phyloP scores from a whole-genome alignment of 345 rosid species.

The Hibiscus trionum region DNA sequence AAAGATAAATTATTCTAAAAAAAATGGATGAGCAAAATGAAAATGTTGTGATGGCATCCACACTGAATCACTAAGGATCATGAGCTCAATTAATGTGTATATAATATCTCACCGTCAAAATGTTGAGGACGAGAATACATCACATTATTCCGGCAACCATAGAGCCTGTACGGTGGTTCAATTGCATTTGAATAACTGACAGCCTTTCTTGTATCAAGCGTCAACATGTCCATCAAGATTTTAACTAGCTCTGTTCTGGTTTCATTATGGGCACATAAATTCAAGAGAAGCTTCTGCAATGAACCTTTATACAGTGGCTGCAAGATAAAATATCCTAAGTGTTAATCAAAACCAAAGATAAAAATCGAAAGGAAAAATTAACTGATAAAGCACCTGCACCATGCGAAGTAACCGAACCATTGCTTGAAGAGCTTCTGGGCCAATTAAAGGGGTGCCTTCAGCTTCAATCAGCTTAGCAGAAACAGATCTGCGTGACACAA shows the following conservation, averaged over 20 bases:
- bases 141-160: conserved; percentile 87
- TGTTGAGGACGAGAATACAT: conserved; percentile 88
- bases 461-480: conserved; percentile 72
- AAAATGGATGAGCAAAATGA: background rate
- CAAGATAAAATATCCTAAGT: conserved; percentile 13
- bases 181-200: conserved; percentile 30
- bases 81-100: background rate
- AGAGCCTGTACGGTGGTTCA: conserved; percentile 73
- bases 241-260: conserved; percentile 67
- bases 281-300: conserved; percentile 83
- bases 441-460: conserved; percentile 86
- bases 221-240: conserved; percentile 82
- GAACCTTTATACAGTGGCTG: conserved; percentile 95
- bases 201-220: conserved; percentile 62
- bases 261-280: conserved; percentile 82
- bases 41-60: background rate
- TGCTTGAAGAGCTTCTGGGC: conserved; percentile 67
- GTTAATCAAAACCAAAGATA: conserved; percentile 4
- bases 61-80: background rate
- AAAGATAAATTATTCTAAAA: background rate
- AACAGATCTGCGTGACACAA: conserved; percentile 56
- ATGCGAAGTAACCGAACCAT: conserved; percentile 85
- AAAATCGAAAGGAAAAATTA: background rate
- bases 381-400: conserved; percentile 61
- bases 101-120: conserved; percentile 56